These are phyloP conservation scores for Suhomyces yuchorum DNA, from an alignment of 1,139 yeast species.

Conservation along the genomic window DNA sequence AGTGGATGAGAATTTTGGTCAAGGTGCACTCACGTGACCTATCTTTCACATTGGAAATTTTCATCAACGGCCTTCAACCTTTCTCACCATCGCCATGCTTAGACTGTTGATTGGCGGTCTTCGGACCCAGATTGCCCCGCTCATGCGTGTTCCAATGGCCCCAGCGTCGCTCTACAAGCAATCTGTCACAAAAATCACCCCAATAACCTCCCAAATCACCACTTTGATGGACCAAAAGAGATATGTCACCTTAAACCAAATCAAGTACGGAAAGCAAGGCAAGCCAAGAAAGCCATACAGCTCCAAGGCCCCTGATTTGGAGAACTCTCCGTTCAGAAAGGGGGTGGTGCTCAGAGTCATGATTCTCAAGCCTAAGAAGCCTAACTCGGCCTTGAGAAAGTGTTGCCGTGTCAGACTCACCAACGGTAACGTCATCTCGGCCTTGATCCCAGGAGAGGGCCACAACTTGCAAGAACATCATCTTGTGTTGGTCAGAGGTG, in stretches of 20 bases:
- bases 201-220: slow-evolving; percentile 16
- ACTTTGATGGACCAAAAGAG: slow-evolving; percentile 39
- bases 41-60: slow-evolving; percentile 1
- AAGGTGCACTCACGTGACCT: background rate
- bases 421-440: slow-evolving; percentile 86
- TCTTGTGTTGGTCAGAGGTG: slow-evolving; percentile 94
- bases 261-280: slow-evolving; percentile 63
- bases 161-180: slow-evolving; percentile 14
- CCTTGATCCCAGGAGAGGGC: slow-evolving; percentile 98
- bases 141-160: slow-evolving; percentile 1
- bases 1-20: slow-evolving; percentile 14
- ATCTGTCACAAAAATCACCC: slow-evolving; percentile 11
- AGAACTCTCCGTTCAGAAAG: slow-evolving; percentile 78
- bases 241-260: slow-evolving; percentile 73
- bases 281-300: slow-evolving; percentile 50
- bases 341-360: slow-evolving; percentile 95
- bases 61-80: background rate
- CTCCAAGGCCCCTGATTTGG: slow-evolving; percentile 78
- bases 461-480: slow-evolving; percentile 98
- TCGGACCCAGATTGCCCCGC: slow-evolving; percentile 2
- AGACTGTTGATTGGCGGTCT: slow-evolving; percentile 17
- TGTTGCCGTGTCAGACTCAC: slow-evolving; percentile 93
- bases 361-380: slow-evolving; percentile 96
- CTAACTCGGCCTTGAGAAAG: slow-evolving; percentile 96
- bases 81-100: slow-evolving; percentile 15